Evolutionary conservation across 768 basidiomycete genomes (phyloP).

Genomic region (Lactarius deliciosus): DNA sequence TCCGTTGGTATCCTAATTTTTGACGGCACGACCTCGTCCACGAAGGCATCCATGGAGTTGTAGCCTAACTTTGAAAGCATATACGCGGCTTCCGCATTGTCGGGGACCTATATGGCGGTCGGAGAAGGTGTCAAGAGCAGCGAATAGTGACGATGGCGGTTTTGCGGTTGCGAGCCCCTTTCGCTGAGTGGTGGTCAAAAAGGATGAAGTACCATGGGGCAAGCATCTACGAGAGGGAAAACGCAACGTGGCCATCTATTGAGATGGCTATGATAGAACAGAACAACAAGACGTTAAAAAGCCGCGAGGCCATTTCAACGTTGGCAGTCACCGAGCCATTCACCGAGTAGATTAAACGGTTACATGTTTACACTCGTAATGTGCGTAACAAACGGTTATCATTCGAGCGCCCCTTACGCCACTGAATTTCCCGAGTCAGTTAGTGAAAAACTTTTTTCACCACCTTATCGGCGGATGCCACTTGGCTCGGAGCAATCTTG

Average conservation of each 20-base stretch:
- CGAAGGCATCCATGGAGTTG: conserved; percentile 84
- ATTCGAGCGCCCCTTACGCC: background rate
- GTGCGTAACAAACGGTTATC: background rate
- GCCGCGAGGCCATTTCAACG: conserved; percentile 9
- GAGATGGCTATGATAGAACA: background rate
- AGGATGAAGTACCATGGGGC: conserved; percentile 12
- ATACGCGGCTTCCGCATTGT: conserved; percentile 68
- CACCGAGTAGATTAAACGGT: conserved; percentile 48
- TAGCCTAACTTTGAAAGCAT: conserved; percentile 90
- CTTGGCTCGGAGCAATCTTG: conserved; percentile 29
- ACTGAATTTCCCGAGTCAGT: conserved; percentile 28
- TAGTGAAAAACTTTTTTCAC: conserved; percentile 24
- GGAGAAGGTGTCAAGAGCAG: conserved; percentile 85
- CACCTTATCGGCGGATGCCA: background rate
- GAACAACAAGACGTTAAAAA: conserved; percentile 13
- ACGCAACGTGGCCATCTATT: conserved; percentile 25
- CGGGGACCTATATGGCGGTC: conserved; percentile 94
- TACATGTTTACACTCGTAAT: background rate
- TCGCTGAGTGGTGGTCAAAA: conserved; percentile 30
- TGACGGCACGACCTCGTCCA: conserved; percentile 76
- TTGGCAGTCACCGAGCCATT: conserved; percentile 50
- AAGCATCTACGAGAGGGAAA: conserved; percentile 26
- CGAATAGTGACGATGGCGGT: conserved; percentile 64
- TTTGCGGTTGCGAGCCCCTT: conserved; percentile 61
- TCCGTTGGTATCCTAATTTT: conserved; percentile 69